A percentile compares a stretch with the other conserved stretches of the same genome.
phyloP scores from a whole-genome alignment of 176 grass and related monocot species.

The Pharus latifolius region DNA sequence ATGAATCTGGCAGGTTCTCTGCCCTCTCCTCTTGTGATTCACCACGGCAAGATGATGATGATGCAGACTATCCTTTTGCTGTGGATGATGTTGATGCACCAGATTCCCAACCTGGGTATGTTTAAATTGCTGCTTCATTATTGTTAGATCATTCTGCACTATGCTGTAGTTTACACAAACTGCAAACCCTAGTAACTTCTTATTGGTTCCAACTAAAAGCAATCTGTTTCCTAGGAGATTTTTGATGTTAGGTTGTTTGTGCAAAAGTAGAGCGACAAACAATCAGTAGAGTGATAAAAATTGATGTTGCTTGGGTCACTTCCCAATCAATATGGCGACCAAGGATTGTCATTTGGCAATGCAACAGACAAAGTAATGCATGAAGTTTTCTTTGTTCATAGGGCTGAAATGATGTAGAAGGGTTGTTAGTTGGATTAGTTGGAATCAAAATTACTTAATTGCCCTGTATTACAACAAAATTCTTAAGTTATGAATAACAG shows the following conservation, averaged over 20 bases:
- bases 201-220: neutral
- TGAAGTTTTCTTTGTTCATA: neutral
- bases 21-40: constrained; percentile 69
- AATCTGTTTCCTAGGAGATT: neutral
- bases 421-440: too few relatives aligned
- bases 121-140: neutral
- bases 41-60: constrained; percentile 69
- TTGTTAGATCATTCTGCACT: neutral
- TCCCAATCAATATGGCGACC: neutral
- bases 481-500: too few relatives aligned
- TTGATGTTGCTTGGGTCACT: too few relatives aligned
- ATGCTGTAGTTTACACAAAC: neutral
- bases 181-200: neutral
- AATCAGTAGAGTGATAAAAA: too few relatives aligned
- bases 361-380: neutral
- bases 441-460: too few relatives aligned
- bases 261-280: neutral
- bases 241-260: neutral
- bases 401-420: neutral
- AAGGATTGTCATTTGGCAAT: neutral
- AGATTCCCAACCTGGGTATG: constrained; percentile 61
- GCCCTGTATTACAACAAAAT: too few relatives aligned
- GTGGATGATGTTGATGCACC: constrained; percentile 87
- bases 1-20: constrained; percentile 96
- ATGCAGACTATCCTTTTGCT: constrained; percentile 77